phyloP scores from a whole-genome alignment of 495 filamentous ascomycete genomes.

The Jackrogersella multiformis region DNA sequence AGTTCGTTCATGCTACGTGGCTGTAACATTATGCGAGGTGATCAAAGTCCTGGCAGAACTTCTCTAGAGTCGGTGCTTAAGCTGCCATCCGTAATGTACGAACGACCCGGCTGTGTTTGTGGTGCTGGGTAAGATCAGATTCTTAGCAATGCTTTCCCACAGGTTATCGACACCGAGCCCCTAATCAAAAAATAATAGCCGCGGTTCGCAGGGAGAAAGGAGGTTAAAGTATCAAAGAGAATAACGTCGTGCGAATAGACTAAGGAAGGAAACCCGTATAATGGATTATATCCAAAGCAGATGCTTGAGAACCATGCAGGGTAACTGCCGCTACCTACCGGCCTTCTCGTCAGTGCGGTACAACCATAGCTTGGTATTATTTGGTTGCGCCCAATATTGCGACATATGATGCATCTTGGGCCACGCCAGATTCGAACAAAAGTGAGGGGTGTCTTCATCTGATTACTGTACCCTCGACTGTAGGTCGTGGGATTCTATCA shows the following conservation, averaged over 20 bases:
- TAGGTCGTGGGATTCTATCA: constrained; percentile 32
- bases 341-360: constrained; percentile 19
- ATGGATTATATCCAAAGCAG: constrained; percentile 11
- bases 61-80: neutral
- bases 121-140: neutral
- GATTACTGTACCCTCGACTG: constrained; percentile 40
- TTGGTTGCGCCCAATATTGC: constrained; percentile 32
- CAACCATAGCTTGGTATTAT: constrained; percentile 23
- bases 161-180: constrained; percentile 2
- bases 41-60: neutral
- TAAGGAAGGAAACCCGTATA: constrained; percentile 4
- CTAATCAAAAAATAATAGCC: constrained; percentile 23
- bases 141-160: neutral
- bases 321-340: constrained; percentile 26
- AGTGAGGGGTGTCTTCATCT: constrained; percentile 37
- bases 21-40: constrained; percentile 21
- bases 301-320: constrained; percentile 6
- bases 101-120: constrained; percentile 5
- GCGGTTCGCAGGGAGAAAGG: constrained; percentile 15
- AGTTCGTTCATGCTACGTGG: constrained; percentile 17
- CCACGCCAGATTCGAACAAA: constrained; percentile 22
- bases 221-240: neutral
- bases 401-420: constrained; percentile 29
- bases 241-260: neutral
- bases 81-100: neutral